Base-by-base conservation (phyloP, 352 stramenopile species). In the Pythium brassicae region DNA sequence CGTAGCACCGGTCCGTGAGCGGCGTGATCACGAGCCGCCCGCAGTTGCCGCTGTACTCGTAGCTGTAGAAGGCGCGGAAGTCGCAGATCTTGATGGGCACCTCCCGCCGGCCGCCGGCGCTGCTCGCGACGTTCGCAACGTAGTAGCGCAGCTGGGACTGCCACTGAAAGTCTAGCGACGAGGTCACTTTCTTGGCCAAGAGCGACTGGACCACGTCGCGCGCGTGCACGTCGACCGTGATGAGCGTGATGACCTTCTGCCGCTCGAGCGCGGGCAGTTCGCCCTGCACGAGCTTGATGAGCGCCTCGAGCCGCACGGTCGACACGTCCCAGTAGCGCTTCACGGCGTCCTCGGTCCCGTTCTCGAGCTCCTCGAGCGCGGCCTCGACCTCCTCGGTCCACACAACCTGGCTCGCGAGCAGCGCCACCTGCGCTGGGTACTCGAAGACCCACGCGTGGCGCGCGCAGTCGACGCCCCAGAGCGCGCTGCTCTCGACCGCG, bases 31-130 rank as follows among this genome's bases (percentile, higher is more conserved):
- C 93, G 1, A 98, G 73, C 0, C 86, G 76, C 0, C 83, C 92
- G 26, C 90, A 97, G 66, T 98, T 98, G n/a, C 93, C 95, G 14
- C 89, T 97, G 80, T 97, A 98, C 74, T 98, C 95, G 62, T 98
- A 98, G 65, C 89, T 97, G 65, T 98, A 98, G 22, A 92, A 83
- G 14, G 87, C 87, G 1, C 74, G 73, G 51, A 96, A 98, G 59
- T 97, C 91, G 51, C 89, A 97, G 39, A 97, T 95, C 15, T 84
- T 83, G 49, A 96, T 95, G 37, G 91, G 67, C 2, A 97, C 89
- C 47, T 94, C 79, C 11, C 74, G 74, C 46, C 77, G 82, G 22
- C 69, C 51, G 3, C 62, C 60, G 17, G 58, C 63, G n/a, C 49
- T 72, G 9, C 59, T 72, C 46, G 66, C 44, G 9, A 86, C 74